Percentiles rank a stretch among this genome's conserved stretches.
These are phyloP conservation scores for Rutidosis leptorrhynchoides DNA, from an alignment of 129 eudicot genomes.

Conservation along the genomic window DNA sequence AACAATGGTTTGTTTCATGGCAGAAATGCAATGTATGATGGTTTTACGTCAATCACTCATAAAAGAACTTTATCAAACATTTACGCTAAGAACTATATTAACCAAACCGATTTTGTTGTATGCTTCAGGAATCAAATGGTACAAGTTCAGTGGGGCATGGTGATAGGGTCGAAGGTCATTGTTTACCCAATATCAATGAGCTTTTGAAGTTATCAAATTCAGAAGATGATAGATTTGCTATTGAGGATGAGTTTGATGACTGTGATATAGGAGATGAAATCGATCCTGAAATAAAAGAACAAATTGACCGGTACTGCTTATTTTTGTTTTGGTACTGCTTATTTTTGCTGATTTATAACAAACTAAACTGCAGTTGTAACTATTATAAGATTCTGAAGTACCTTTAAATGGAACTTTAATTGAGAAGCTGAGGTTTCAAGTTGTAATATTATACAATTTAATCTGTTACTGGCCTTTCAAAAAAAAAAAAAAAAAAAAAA, in stretches of 20 bases:
- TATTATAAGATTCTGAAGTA: neutral
- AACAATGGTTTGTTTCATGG: neutral
- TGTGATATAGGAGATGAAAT: slow-evolving; percentile 76
- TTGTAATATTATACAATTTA: too few species aligned
- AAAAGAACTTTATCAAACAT: neutral
- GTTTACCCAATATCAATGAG: slow-evolving; percentile 31
- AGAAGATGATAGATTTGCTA: slow-evolving; percentile 46
- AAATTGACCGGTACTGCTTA: slow-evolving; percentile 61
- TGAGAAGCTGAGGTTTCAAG: neutral
- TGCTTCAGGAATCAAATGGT: slow-evolving; percentile 57
- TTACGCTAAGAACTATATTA: neutral
- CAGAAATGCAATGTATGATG: neutral
- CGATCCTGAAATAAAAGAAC: slow-evolving; percentile 73
- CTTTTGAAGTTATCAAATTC: slow-evolving; percentile 39
- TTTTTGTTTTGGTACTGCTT: neutral
- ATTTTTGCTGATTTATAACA: neutral
- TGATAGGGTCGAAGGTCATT: slow-evolving; percentile 29
- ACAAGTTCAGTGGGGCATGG: slow-evolving; percentile 32
- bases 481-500: too few species aligned
- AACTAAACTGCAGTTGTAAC: neutral
- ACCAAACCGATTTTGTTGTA: neutral
- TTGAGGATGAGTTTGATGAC: slow-evolving; percentile 63
- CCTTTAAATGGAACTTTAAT: slow-evolving; percentile 4
- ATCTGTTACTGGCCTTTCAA: too few species aligned
- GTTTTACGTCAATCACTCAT: neutral